phyloP scores from a whole-genome alignment of 345 rosid species.

The Anastatica hierochuntica region DNA sequence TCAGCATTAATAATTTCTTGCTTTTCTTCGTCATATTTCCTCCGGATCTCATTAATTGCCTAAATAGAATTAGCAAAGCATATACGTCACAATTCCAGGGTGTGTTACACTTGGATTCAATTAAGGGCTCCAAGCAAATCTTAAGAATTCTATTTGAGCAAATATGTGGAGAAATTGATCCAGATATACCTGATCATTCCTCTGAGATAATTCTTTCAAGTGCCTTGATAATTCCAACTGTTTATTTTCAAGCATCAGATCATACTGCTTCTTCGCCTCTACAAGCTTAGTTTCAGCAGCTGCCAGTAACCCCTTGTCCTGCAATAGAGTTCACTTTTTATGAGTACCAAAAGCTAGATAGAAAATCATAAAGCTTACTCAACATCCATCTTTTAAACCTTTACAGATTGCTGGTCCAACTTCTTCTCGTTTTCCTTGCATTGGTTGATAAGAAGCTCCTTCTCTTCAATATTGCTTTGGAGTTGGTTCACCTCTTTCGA shows the following conservation, averaged over 20 bases:
- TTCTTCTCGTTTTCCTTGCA: slow-evolving; percentile 45
- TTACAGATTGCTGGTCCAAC: slow-evolving; percentile 45
- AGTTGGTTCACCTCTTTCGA: slow-evolving; percentile 51
- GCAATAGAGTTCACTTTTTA: slow-evolving; percentile 23
- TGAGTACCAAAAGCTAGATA: slow-evolving; percentile 5
- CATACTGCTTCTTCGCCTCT: slow-evolving; percentile 64
- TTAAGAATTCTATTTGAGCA: slow-evolving; percentile 5
- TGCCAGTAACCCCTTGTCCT: slow-evolving; percentile 52
- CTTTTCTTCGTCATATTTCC: slow-evolving; percentile 78
- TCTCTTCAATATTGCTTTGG: slow-evolving; percentile 44
- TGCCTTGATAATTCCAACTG: slow-evolving; percentile 76
- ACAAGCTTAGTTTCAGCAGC: slow-evolving; percentile 59
- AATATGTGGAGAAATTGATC: slow-evolving; percentile 5
- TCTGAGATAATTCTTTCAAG: slow-evolving; percentile 82
- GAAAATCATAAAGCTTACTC: not conserved
- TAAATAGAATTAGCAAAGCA: slow-evolving; percentile 19
- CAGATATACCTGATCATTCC: slow-evolving; percentile 70
- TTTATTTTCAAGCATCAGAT: slow-evolving; percentile 71
- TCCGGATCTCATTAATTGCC: slow-evolving; percentile 85
- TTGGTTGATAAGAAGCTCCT: slow-evolving; percentile 50
- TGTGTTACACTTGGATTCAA: not conserved
- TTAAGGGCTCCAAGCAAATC: not conserved
- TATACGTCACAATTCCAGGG: slow-evolving; percentile 2
- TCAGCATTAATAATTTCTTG: slow-evolving; percentile 49
- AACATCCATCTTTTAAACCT: slow-evolving; percentile 35